Base-by-base conservation (phyloP, 169 alveolate genomes). In the Theileria annulata region DNA sequence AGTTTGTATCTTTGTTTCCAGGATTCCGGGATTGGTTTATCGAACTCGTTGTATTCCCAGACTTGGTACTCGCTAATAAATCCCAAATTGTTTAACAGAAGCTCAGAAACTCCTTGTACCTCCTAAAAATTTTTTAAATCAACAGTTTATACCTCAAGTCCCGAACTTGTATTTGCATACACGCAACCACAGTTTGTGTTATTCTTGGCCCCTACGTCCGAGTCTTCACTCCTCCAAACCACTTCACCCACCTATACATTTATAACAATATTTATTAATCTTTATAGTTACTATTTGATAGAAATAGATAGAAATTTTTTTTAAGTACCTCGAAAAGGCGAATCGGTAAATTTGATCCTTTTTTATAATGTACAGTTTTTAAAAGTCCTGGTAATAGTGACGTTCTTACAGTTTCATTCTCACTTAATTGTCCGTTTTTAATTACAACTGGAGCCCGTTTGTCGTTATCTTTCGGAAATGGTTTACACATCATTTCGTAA, bases 361-460 rank as follows among this genome's bases (percentile, higher is more conserved):
- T 95, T 85, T 94, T 94, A 15, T 95, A 92, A 42, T 92, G 86
- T 13, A 97, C 86, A 59, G 97, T 89, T 81, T 95, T 96, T 27
- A 97, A 80, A 54, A 96, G 75, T 56, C 98, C 98, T 21, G 98
- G 99, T 51, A 96, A 87, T 30, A 97, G 92, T 64, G 98, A 92
- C 35, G 98, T 96, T 80, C 99, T 90, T 35, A 92, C 90, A 35
- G 94, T 89, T 88, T 96, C 97, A 86, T 95, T 93, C 72, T 96
- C 99, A 56, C 92, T 79, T 25, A 97, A 88, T 90, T 96, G 96
- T 17, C 98, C 93, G 90, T 97, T 96, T 30, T 91, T 72, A n/a
- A 97, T 74, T 85, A 91, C 88, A 17, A 95, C 98, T 31, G 98
- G 96, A 62, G 83, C 75, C 37, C 30, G 79, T 79, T 33, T 74